These are phyloP conservation scores for Tricholoma bakamatsutake DNA, from an alignment of 768 basidiomycete genomes.

Conservation along the genomic window DNA sequence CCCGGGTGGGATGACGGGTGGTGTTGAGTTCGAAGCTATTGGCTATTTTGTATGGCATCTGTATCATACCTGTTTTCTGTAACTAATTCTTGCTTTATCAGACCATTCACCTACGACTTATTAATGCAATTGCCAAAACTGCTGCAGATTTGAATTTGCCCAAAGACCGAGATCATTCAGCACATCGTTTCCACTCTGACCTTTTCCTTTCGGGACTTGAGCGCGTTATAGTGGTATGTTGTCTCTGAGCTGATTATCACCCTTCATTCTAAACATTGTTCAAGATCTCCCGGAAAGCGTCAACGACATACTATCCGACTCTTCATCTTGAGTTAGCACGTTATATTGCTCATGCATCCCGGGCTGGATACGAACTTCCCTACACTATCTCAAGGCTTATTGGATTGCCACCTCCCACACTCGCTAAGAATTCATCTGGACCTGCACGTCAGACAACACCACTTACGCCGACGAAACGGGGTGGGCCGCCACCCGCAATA, in stretches of 20 bases:
- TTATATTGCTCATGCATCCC: constrained; percentile 64
- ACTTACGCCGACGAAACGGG: constrained; percentile 18
- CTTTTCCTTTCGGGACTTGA: constrained; percentile 91
- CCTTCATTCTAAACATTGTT: neutral
- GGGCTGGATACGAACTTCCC: constrained; percentile 72
- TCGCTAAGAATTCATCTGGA: constrained; percentile 43
- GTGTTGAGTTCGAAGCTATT: constrained; percentile 98
- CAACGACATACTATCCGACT: constrained; percentile 88
- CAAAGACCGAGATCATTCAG: constrained; percentile 67
- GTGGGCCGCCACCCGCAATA: constrained; percentile 23
- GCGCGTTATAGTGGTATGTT: constrained; percentile 76
- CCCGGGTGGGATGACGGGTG: constrained; percentile 97
- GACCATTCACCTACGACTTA: constrained; percentile 83
- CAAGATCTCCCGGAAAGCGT: constrained; percentile 93
- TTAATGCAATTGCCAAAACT: constrained; percentile 72
- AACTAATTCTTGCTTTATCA: constrained; percentile 23
- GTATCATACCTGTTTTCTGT: neutral
- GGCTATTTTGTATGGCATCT: constrained; percentile 74
- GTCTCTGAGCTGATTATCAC: neutral
- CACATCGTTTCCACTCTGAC: constrained; percentile 78
- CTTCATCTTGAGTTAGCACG: constrained; percentile 92
- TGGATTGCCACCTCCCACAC: constrained; percentile 64
- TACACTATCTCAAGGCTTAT: constrained; percentile 76
- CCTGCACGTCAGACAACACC: constrained; percentile 17
- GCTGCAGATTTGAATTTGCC: constrained; percentile 62